A percentile compares a stretch with the other conserved stretches of the same genome.
Conservation (phyloP, 257 asterid genomes). For the Solanum boliviense region DNA sequence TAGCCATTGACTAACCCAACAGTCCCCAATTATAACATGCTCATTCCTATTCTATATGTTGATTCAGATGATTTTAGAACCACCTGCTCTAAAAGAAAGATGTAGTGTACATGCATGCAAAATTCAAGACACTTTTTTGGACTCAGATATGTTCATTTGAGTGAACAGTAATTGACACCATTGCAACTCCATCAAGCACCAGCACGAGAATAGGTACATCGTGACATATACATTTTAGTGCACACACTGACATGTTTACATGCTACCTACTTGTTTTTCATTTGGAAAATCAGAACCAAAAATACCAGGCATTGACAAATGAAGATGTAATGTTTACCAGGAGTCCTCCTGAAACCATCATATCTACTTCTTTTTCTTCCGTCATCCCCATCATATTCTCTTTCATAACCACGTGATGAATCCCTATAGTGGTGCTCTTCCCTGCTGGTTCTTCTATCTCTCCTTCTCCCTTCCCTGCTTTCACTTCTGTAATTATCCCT, state of each 20-base stretch:
- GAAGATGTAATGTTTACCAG: slow-evolving; percentile 36
- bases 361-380: slow-evolving; percentile 59
- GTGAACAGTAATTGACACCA: not conserved
- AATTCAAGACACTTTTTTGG: not conserved
- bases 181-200: not conserved
- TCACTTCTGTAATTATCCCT: slow-evolving; percentile 40
- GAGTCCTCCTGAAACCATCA: slow-evolving; percentile 51
- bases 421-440: slow-evolving; percentile 55
- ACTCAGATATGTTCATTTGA: not conserved
- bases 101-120: not conserved
- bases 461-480: slow-evolving; percentile 25
- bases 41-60: not conserved
- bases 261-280: not conserved
- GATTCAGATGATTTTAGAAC: not conserved
- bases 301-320: not conserved
- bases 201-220: not conserved
- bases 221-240: not conserved
- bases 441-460: slow-evolving; percentile 26
- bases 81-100: not conserved
- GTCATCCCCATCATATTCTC: slow-evolving; percentile 33
- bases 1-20: not conserved
- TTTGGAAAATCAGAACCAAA: not conserved
- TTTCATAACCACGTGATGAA: slow-evolving; percentile 38
- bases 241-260: not conserved
- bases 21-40: not conserved